Base-by-base conservation (phyloP, 1,284 basidiomycete species). In the Chalciporus sp. region DNA sequence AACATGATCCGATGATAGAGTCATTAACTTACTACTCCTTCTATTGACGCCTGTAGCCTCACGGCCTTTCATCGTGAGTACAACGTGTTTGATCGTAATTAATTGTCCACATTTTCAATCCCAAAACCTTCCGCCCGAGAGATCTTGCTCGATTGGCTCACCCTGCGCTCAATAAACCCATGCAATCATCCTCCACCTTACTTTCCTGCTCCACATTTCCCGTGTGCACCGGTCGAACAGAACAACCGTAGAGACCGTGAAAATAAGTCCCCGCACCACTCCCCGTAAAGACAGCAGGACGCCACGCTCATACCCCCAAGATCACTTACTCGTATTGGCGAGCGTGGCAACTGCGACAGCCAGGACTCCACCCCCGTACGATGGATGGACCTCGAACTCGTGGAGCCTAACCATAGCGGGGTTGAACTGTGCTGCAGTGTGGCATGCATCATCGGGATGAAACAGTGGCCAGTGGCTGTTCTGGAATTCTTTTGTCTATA, bases 401-500 rank as follows among this genome's bases (percentile, higher is more conserved):
- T 66, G 67, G n/a, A 60, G 67, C 2, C 66, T 65, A 3, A 47
- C 52, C n/a, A 51, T 64, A 42, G 69, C 44, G 16, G 69, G 56
- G 26, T 42, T 58, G 42, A n/a, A n/a, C n/a, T n/a, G n/a, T n/a
- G n/a, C n/a, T n/a, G n/a, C n/a, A n/a, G n/a, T n/a, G n/a, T n/a
- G n/a, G n/a, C n/a, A n/a, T n/a, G n/a, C n/a, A n/a, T n/a, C n/a
- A n/a, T n/a, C n/a, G n/a, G n/a, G n/a, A n/a, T n/a, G n/a, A n/a
- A n/a, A n/a, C n/a, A n/a, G n/a, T n/a, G n/a, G n/a, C n/a, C n/a
- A n/a, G n/a, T n/a, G n/a, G n/a, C n/a, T n/a, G n/a, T n/a, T n/a
- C n/a, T n/a, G n/a, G n/a, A n/a, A n/a, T n/a, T n/a, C n/a, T n/a
- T n/a, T n/a, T n/a, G n/a, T n/a, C n/a, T n/a, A n/a, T n/a, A n/a